Evolutionary conservation across 2,329 filamentous ascomycete genomes (phyloP).

Genomic region (Piedraia hortae): DNA sequence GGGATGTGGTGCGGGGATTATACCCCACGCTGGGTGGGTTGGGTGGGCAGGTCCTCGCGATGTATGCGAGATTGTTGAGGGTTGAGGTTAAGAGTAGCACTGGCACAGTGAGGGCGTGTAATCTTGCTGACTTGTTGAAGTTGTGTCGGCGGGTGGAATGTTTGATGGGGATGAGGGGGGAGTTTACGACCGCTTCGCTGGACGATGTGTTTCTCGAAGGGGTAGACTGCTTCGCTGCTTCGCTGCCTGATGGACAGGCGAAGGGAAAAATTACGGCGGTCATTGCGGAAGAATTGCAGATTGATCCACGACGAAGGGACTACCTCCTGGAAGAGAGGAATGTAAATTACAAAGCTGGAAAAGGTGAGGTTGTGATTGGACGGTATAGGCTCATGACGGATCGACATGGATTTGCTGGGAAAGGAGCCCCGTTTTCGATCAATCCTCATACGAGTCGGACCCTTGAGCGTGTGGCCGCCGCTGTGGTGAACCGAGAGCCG

Average conservation of each 20-base stretch:
- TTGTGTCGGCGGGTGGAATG: constrained; percentile 56
- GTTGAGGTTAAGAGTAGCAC: constrained; percentile 22
- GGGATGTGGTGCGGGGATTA: constrained; percentile 40
- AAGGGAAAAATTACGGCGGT: constrained; percentile 32
- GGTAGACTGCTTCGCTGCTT: constrained; percentile 72
- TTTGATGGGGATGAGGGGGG: constrained; percentile 32
- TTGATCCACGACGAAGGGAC: constrained; percentile 55
- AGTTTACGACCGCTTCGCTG: constrained; percentile 38
- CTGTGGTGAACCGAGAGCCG: constrained; percentile 62
- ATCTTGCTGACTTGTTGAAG: constrained; percentile 60
- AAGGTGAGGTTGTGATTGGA: constrained; percentile 8
- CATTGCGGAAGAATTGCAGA: constrained; percentile 67
- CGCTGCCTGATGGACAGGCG: constrained; percentile 37
- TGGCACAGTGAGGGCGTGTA: constrained; percentile 32
- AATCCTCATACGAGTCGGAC: constrained; percentile 63
- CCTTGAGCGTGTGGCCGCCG: constrained; percentile 66
- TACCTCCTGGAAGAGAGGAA: constrained; percentile 50
- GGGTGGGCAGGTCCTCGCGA: constrained; percentile 26
- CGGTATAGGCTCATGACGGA: constrained; percentile 7
- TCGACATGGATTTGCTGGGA: too few species aligned
- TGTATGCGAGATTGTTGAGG: constrained; percentile 21
- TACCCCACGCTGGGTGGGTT: constrained; percentile 40
- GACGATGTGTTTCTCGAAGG: constrained; percentile 86
- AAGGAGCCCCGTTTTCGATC: constrained; percentile 39
- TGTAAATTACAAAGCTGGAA: constrained; percentile 31